Conservation (phyloP, 106 monocot genomes). For the Acorus calamus region DNA sequence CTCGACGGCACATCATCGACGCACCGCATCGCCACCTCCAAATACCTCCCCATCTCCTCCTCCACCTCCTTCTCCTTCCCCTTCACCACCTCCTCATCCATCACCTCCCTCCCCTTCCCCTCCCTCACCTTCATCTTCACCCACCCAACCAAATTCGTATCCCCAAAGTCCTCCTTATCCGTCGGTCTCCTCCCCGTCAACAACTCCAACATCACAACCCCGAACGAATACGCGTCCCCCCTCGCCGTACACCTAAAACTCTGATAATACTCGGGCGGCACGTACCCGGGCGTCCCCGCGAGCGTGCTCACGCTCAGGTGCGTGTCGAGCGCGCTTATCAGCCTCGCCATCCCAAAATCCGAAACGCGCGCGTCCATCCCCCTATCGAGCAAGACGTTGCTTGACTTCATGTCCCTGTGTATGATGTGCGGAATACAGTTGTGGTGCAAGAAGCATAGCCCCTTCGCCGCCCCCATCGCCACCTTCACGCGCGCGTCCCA, state of each 20-base stretch:
- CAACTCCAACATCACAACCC: constrained; percentile 68
- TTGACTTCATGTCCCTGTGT: constrained; percentile 85
- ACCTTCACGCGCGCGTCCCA: constrained; percentile 66
- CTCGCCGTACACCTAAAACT: constrained; percentile 72
- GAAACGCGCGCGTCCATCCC: constrained; percentile 73
- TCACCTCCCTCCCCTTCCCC: constrained; percentile 45
- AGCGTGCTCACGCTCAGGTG: constrained; percentile 78
- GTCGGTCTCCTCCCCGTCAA: constrained; percentile 61
- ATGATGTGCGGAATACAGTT: constrained; percentile 87
- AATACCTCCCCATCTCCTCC: constrained; percentile 43
- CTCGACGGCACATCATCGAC: constrained; percentile 69
- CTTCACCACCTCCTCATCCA: constrained; percentile 31
- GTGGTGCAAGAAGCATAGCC: constrained; percentile 72
- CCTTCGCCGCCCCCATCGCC: constrained; percentile 58
- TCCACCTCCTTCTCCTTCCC: constrained; percentile 10
- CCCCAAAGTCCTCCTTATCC: constrained; percentile 70
- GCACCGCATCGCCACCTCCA: constrained; percentile 57
- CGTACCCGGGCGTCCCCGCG: constrained; percentile 76
- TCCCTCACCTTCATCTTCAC: constrained; percentile 46
- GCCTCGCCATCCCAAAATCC: constrained; percentile 81
- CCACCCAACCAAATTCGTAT: constrained; percentile 81
- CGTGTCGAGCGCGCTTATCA: constrained; percentile 73
- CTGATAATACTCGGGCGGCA: constrained; percentile 85
- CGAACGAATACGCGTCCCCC: constrained; percentile 79
- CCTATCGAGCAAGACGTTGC: constrained; percentile 64